Base-by-base conservation (phyloP, 2,329 filamentous ascomycete species). In the Phyllosticta paracitricarpa region DNA sequence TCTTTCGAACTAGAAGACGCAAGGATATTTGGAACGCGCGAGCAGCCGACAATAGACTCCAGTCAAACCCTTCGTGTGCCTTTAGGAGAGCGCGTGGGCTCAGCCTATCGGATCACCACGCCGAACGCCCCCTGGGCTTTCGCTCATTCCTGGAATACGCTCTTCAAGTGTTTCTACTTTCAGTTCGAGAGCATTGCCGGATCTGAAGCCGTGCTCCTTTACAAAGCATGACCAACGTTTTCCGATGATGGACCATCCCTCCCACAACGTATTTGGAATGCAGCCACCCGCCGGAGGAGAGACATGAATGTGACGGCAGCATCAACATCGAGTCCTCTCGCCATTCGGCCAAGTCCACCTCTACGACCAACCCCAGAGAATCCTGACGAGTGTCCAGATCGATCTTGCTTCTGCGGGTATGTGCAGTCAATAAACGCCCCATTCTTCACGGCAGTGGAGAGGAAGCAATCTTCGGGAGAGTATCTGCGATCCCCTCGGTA, bases 71-170 rank as follows among this genome's bases (percentile, higher is more conserved):
- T 22, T 22, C 19, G 1, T 22, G 19, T 22, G 19, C 1, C 19
- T 22, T 22, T 22, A 22, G 1, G 19, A 22, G 19, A 22, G 19
- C 19, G 19, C 19, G 19, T 22, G 19, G 19, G 28, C 28, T 7
- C 6, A 8, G 9, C 28, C 5, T 55, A 75, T 70, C 33, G 33
- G 10, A 40, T 40, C 1, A 40, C 33, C 14, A 40, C 26, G 73
- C 71, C 51, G 4, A 10, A 40, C 1, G 14, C 6, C 10, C 30
- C 30, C 19, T 22, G 2, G 10, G 30, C 30, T 33, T 17, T 35
- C 3, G 33, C 6, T 35, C 33, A 40, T 10, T 12, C 4, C 14
- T 40, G 8, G 14, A 12, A 6, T 17, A 4, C 12, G 2, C 4
- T 12, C 8, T 17, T 40, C 1, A 12, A 40, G 4, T 12, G 7